Percentiles rank a stretch among this genome's conserved stretches.
phyloP scores from a whole-genome alignment of 768 basidiomycete genomes.

The Multifurca ochricompacta region DNA sequence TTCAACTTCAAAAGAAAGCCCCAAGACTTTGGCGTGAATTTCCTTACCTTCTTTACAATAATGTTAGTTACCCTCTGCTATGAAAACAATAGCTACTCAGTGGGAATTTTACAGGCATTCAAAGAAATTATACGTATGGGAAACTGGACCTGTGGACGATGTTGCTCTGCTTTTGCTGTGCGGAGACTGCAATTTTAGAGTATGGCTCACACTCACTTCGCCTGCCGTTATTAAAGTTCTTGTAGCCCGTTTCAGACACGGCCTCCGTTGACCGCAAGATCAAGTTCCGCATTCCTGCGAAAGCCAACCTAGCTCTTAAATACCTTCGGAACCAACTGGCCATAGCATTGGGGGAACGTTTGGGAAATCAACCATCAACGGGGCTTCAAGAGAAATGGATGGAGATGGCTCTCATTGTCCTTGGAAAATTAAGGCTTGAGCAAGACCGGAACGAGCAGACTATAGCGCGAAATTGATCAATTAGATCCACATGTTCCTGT shows the following conservation, averaged over 20 bases:
- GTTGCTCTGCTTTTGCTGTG: constrained; percentile 74
- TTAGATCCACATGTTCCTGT: constrained; percentile 7
- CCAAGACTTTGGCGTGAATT: constrained; percentile 62
- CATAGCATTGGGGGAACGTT: constrained; percentile 52
- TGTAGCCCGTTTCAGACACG: constrained; percentile 63
- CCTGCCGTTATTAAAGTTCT: not conserved
- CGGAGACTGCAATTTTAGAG: constrained; percentile 88
- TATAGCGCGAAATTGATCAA: constrained; percentile 9
- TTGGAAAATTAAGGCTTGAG: constrained; percentile 42
- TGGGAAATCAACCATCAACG: constrained; percentile 52
- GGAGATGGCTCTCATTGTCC: constrained; percentile 53
- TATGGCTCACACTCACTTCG: constrained; percentile 25
- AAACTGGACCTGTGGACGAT: constrained; percentile 85
- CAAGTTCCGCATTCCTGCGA: constrained; percentile 60
- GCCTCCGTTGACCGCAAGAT: constrained; percentile 80
- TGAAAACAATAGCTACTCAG: not conserved
- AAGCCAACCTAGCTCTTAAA: constrained; percentile 74
- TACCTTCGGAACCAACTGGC: constrained; percentile 59
- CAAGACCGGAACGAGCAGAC: not conserved
- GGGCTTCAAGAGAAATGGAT: constrained; percentile 65
- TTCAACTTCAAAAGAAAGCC: constrained; percentile 73
- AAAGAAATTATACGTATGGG: constrained; percentile 89
- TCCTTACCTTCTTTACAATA: constrained; percentile 80
- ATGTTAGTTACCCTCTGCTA: constrained; percentile 46
- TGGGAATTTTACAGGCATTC: constrained; percentile 61